These are phyloP conservation scores for Cudoniella acicularis DNA, from an alignment of 495 filamentous ascomycete species.

Conservation along the genomic window DNA sequence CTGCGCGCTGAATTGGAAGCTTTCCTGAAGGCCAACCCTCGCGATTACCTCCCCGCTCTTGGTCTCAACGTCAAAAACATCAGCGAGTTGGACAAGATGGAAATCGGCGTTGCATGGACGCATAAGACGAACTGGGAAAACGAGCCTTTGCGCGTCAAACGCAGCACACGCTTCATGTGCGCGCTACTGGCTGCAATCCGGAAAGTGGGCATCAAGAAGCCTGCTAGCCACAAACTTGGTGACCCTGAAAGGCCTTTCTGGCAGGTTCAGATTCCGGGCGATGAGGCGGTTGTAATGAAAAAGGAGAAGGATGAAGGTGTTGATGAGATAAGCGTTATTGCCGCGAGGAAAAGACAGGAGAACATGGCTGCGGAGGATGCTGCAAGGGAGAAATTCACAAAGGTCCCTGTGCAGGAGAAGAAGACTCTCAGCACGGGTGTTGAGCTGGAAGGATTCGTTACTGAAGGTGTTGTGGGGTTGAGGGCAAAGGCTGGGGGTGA, in stretches of 20 bases:
- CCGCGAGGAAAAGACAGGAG: neutral
- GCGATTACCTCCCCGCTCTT: constrained; percentile 68
- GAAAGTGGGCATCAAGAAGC: constrained; percentile 65
- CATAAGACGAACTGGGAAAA: constrained; percentile 79
- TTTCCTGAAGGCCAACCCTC: constrained; percentile 67
- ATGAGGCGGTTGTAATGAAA: neutral
- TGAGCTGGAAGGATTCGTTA: neutral
- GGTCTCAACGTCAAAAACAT: constrained; percentile 64
- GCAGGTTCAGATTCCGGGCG: neutral
- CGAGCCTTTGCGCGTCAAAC: constrained; percentile 63
- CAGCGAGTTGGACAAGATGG: constrained; percentile 68
- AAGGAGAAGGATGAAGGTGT: neutral
- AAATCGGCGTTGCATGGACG: constrained; percentile 61
- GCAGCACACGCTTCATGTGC: constrained; percentile 79
- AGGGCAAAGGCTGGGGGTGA: neutral
- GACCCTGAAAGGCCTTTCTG: neutral
- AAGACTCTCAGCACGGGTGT: neutral
- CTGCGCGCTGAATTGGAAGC: constrained; percentile 61
- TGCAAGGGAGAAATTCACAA: neutral
- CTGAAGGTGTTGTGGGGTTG: neutral
- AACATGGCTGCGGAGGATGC: neutral
- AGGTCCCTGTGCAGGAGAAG: neutral
- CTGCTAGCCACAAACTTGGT: constrained; percentile 36
- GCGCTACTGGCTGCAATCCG: constrained; percentile 67
- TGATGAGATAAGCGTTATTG: neutral